Conservation (phyloP, 1,284 basidiomycete species). For the Ustilago crameri region DNA sequence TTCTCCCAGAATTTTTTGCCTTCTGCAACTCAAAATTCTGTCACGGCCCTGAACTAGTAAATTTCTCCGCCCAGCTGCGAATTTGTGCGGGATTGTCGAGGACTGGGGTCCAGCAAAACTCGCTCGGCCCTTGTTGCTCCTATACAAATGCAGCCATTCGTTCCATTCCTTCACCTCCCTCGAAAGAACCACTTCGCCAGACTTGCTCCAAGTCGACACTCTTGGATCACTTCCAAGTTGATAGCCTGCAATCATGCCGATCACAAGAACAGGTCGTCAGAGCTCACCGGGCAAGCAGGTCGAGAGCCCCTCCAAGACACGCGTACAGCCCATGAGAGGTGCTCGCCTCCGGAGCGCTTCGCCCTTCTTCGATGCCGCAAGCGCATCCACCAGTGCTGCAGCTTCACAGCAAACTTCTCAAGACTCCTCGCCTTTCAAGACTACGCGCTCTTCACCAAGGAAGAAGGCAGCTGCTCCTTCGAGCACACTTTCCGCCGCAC, state of each 20-base stretch:
- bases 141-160: neutral
- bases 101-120: neutral
- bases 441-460: conserved; percentile 28
- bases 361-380: conserved; percentile 31
- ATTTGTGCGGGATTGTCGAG: no score
- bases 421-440: conserved; percentile 23
- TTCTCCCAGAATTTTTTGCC: conserved; percentile 5
- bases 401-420: conserved; percentile 22
- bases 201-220: neutral
- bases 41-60: neutral
- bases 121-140: neutral
- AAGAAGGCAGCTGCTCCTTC: conserved; percentile 26
- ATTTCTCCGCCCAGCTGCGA: neutral
- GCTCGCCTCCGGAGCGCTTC: conserved; percentile 45
- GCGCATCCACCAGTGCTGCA: conserved; percentile 16
- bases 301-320: conserved; percentile 39
- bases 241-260: conserved; percentile 23
- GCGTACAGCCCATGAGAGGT: conserved; percentile 42
- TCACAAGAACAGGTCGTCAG: conserved; percentile 38
- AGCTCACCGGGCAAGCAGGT: conserved; percentile 39
- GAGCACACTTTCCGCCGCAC: conserved; percentile 22
- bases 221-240: neutral
- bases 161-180: neutral
- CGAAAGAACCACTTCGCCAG: neutral
- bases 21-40: neutral